phyloP scores from a whole-genome alignment of 139 green algal species.

The Mesotaenium endlicherianum region DNA sequence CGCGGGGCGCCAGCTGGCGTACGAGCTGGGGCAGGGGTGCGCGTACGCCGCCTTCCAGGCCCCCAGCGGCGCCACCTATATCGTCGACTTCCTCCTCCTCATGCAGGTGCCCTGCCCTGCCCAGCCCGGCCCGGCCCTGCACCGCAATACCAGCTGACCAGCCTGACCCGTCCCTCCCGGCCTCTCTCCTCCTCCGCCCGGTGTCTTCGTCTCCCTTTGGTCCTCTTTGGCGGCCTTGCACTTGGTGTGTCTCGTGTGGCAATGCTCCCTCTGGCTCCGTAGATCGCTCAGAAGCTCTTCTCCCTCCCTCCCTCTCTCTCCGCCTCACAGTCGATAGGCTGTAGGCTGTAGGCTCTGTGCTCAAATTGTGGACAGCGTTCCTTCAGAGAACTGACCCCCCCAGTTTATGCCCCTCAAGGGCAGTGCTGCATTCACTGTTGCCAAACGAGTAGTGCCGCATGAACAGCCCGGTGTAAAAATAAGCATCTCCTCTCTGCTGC shows the following conservation, averaged over 20 bases:
- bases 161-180: not conserved
- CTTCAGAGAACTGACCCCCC: not conserved
- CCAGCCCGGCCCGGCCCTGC: not conserved
- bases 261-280: not conserved
- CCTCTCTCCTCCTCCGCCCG: not conserved
- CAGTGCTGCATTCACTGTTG: not conserved
- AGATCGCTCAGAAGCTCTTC: not conserved
- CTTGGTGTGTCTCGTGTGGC: not conserved
- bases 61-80: conserved; percentile 20
- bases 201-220: not conserved
- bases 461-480: no score
- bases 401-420: not conserved
- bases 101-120: conserved; percentile 13
- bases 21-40: conserved; percentile 41
- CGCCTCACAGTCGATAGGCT: not conserved
- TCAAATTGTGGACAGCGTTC: not conserved
- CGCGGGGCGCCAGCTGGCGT: conserved; percentile 15
- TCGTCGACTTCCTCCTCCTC: conserved; percentile 43
- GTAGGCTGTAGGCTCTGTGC: no score
- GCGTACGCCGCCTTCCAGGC: conserved; percentile 20
- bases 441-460: no score
- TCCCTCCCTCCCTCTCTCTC: not conserved
- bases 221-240: not conserved
- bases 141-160: not conserved
- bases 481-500: not conserved